These are phyloP conservation scores for Pezicula neosporulosa DNA, from an alignment of 2,329 filamentous ascomycete genomes.

Conservation along the genomic window DNA sequence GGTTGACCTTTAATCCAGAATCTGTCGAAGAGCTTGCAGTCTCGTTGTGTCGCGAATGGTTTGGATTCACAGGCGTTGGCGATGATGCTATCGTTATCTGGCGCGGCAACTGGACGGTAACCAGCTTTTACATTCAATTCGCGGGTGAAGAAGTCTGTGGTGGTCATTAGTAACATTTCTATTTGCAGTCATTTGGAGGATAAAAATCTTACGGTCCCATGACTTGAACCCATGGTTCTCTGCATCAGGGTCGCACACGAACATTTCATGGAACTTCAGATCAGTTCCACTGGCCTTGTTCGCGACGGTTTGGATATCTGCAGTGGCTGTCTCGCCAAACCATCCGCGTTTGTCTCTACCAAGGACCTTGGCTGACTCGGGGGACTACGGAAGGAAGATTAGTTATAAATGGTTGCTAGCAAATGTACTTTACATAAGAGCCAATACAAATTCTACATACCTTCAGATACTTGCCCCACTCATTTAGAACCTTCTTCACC, in stretches of 20 bases:
- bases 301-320: constrained; percentile 33
- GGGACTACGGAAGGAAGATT: constrained; percentile 31
- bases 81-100: constrained; percentile 51
- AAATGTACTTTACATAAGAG: background rate
- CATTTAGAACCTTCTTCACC: constrained; percentile 52
- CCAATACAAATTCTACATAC: constrained; percentile 23
- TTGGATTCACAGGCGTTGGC: constrained; percentile 64
- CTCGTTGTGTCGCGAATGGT: constrained; percentile 46
- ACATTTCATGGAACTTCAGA: constrained; percentile 41
- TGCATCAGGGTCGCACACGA: constrained; percentile 51
- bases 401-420: background rate
- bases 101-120: constrained; percentile 54
- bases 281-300: constrained; percentile 25
- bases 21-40: constrained; percentile 51
- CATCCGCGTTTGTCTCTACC: constrained; percentile 43
- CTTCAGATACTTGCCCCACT: constrained; percentile 52
- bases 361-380: constrained; percentile 50
- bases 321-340: constrained; percentile 48
- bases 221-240: constrained; percentile 59
- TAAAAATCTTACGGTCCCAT: constrained; percentile 53
- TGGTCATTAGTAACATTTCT: constrained; percentile 13
- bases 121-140: constrained; percentile 33
- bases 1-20: constrained; percentile 71
- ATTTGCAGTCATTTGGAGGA: background rate
- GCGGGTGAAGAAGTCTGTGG: constrained; percentile 60